Base-by-base conservation (phyloP, 306 rosid species). In the Inga leiocalycina region DNA sequence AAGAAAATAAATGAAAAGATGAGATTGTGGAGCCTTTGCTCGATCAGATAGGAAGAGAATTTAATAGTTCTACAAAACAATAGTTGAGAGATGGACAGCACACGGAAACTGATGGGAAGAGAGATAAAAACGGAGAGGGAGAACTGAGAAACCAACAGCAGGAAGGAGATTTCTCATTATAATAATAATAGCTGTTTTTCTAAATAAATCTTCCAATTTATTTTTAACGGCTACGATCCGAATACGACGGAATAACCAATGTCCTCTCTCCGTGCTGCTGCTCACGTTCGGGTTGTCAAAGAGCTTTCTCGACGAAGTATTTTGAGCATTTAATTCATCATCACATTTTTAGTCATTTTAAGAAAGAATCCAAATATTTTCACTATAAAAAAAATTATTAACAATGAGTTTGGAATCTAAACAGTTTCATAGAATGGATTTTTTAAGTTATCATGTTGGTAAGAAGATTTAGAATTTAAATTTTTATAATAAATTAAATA, bases 21-120 rank as follows among this genome's bases (percentile, higher is more conserved):
- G 76, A 59, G 52, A 77, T 68, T 85, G 77, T 74, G 85, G 70
- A 78, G 75, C 41, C 22, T 79, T 43, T 64, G 88, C 71, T 69
- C 73, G 78, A 83, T 66, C 80, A 81, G 81, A 68, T 78, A 81
- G 74, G 85, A 87, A 74, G 56, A 51, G 69, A 86, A 77, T 76
- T 22, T 77, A 68, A 86, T 81, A 44, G 72, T 84, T 79, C 81
- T 78, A 81, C 81, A 49, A 77, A 77, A 61, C 78, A 75, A 76
- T 75, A 83, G 84, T 32, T 59, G 74, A 84, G 88, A 77, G 74
- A 69, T 22, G 39, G 74, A 77, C 57, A 81, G 82, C 74, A 57
- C 48, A 78, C 75, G 54, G 12, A n/a, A n/a, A 61, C 56, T 61
- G 71, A 39, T 1, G 57, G 20, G 54, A 59, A 43, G 71, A 84